Evolutionary conservation across 2,329 filamentous ascomycete genomes (phyloP).

Genomic region (Venturia carpophila): DNA sequence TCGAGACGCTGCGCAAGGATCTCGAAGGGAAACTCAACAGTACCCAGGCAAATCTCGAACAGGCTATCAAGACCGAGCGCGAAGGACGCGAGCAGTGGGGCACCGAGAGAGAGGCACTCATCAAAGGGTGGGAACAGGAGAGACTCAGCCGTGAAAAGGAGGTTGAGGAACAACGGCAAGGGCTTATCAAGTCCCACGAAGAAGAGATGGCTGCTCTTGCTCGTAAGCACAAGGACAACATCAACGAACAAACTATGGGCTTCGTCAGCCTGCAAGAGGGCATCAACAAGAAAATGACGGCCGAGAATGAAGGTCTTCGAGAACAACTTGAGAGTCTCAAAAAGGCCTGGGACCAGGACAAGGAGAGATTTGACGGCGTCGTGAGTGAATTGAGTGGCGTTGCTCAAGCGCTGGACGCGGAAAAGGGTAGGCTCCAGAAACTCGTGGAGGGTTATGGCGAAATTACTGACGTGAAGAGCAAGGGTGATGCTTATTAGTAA

Average conservation of each 20-base stretch:
- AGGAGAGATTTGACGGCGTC: constrained; percentile 21
- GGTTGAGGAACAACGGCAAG: constrained; percentile 43
- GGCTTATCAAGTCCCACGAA: constrained; percentile 32
- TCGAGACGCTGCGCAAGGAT: constrained; percentile 6
- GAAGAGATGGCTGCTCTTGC: constrained; percentile 15
- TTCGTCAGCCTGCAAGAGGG: constrained; percentile 36
- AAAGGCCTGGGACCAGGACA: constrained; percentile 25
- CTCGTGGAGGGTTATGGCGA: constrained; percentile 37
- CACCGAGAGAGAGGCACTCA: constrained; percentile 33
- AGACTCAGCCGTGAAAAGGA: constrained; percentile 44
- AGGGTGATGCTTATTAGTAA: constrained; percentile 39
- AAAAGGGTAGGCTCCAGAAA: constrained; percentile 36
- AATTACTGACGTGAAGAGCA: constrained; percentile 36
- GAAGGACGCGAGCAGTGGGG: constrained; percentile 38
- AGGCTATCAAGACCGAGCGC: constrained; percentile 12
- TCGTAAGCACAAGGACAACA: constrained; percentile 35
- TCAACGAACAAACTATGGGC: constrained; percentile 31
- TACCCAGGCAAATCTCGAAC: constrained; percentile 8
- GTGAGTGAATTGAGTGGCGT: constrained; percentile 26
- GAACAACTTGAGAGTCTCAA: constrained; percentile 27
- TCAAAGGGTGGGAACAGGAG: constrained; percentile 40
- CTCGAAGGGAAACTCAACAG: constrained; percentile 12
- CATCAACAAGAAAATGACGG: constrained; percentile 29
- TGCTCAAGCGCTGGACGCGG: constrained; percentile 33
- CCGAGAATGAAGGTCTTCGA: constrained; percentile 23